Conservation (phyloP, 208 protist genomes). For the Leishmania gerbilli region DNA sequence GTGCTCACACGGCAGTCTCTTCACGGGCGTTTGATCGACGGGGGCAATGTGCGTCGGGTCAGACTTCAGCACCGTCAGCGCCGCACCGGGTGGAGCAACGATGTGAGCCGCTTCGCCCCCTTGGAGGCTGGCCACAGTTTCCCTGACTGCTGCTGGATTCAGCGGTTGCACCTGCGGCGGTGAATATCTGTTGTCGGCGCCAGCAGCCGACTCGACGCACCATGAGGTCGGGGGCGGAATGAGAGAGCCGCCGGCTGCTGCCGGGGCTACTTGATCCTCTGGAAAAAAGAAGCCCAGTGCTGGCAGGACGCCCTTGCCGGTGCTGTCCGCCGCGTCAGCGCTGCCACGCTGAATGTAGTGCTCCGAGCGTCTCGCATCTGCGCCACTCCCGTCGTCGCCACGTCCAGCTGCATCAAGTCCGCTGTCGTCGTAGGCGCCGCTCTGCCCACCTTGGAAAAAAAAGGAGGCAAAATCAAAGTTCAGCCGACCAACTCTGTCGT, state of each 20-base stretch:
- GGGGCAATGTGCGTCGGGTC: not conserved
- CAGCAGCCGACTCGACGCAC: not conserved
- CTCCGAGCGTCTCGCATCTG: not conserved
- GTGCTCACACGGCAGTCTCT: not conserved
- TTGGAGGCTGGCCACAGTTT: not conserved
- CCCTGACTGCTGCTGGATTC: not conserved
- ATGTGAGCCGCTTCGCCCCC: not conserved
- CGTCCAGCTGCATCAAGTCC: not conserved
- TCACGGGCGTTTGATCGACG: not conserved
- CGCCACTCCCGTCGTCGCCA: not conserved
- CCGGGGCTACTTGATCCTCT: not conserved
- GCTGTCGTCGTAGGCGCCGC: not conserved
- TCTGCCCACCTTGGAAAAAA: conserved; percentile 6
- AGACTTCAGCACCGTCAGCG: not conserved
- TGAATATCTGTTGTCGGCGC: not conserved
- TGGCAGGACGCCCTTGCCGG: not conserved
- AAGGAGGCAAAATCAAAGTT: conserved; percentile 32
- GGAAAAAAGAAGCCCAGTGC: not conserved
- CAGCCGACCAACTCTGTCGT: not conserved
- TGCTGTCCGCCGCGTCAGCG: not conserved
- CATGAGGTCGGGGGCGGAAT: not conserved
- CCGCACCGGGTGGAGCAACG: not conserved
- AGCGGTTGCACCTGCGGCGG: not conserved
- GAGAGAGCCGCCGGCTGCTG: not conserved
- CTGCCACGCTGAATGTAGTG: not conserved